phyloP scores from a whole-genome alignment of 2,329 filamentous ascomycete genomes.

The Phialocephala sp. region DNA sequence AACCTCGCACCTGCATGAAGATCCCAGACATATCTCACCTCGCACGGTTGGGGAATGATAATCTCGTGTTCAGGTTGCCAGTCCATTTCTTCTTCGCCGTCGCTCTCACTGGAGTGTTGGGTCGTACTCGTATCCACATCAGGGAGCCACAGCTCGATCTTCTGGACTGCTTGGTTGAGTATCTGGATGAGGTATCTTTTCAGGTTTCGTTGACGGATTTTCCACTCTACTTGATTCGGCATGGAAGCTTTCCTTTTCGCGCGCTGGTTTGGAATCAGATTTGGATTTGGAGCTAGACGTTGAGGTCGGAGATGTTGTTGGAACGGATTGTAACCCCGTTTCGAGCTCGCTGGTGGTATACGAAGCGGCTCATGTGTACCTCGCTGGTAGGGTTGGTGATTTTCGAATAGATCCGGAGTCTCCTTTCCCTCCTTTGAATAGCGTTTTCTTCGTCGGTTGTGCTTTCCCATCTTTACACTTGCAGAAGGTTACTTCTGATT shows the following conservation, averaged over 20 bases:
- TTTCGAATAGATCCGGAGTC: background rate
- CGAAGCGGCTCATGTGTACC: background rate
- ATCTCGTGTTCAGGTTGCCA: conserved; percentile 34
- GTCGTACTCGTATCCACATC: conserved; percentile 28
- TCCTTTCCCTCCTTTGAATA: background rate
- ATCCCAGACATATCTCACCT: conserved; percentile 2
- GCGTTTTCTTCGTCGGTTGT: background rate
- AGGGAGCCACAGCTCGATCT: conserved; percentile 29
- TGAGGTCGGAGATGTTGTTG: conserved; percentile 7
- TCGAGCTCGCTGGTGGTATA: background rate
- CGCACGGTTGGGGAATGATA: conserved; percentile 21
- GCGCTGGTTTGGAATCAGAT: background rate
- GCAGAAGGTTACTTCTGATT: background rate
- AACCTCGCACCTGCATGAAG: background rate
- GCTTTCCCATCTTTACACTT: conserved; percentile 6
- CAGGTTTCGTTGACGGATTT: conserved; percentile 8
- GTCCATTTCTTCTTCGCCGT: conserved; percentile 37
- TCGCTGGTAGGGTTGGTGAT: background rate
- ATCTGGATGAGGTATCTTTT: conserved; percentile 19
- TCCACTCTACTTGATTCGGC: background rate
- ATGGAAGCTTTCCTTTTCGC: background rate
- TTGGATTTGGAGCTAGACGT: background rate
- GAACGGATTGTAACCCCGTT: background rate
- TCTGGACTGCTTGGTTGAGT: conserved; percentile 17
- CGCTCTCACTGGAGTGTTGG: background rate